Evolutionary conservation across 2,329 filamentous ascomycete genomes (phyloP), one percentile per base, ranked within the genome.

Genomic region (Fusarium sp.): DNA sequence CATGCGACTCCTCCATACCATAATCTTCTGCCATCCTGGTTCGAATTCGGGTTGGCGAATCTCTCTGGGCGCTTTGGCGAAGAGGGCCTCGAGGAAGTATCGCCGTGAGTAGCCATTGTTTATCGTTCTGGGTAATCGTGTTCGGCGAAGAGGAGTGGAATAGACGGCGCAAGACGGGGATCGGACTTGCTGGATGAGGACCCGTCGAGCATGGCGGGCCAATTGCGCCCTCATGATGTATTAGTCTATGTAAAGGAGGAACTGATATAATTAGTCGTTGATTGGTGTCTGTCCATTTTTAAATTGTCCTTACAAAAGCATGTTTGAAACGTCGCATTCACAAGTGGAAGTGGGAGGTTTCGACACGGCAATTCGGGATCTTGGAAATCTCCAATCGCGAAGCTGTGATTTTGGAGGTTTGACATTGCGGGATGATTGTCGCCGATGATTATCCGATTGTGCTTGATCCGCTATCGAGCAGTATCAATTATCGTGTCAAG

Each of bases 1-100:
- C 70, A 90, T 81, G 64, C 88, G 86, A 70, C 88, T 87, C 54
- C 87, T 83, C 77, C 93, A 86, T 62, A 92, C 86, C 73, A 92
- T 86, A 81, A 97, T 88, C 18, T 86, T 86, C 69, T 89, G 88
- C 74, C 94, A 87, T 55, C 93, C 94, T 1, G 88, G 91, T 74
- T 89, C 91, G 64, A 90, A 82, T 72, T 89, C 85, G 52, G 89
- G 84, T 23, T 88, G 84, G 77, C 89, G 90, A 44, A 89, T 79
- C 59, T 86, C 82, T 62, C 88, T 84, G 19, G 88, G 85, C 6
- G 88, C 81, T 72, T 89, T 88, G 67, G 84, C 77, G 71, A 92
- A 86, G 48, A 93, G 81, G 26, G 85, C 85, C 39, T 77, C 74
- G 73, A 94, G 85, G 61, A 94, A 89, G 6, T 85, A 85, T 50